Percentiles rank a stretch among this genome's conserved stretches.
Evolutionary conservation across 2,329 filamentous ascomycete species (phyloP).

Genomic region (Magnaporthiopsis rhizophila): DNA sequence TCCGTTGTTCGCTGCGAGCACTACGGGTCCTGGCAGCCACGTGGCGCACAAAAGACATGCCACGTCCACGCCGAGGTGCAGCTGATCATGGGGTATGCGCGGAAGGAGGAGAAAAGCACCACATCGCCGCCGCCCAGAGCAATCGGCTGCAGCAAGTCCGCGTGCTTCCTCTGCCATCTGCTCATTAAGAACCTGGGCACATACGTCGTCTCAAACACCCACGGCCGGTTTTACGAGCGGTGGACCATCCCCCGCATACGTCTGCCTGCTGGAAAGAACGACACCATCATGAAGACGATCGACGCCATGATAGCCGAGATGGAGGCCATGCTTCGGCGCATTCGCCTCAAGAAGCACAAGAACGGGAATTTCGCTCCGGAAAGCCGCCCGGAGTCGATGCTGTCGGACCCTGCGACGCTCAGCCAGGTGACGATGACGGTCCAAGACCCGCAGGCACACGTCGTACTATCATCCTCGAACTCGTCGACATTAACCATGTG

Average conservation of each 20-base stretch:
- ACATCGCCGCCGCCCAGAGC: constrained; percentile 3
- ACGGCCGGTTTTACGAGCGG: constrained; percentile 3
- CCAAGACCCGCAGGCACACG: not conserved
- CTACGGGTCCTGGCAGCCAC: not conserved
- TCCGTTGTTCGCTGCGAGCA: not conserved
- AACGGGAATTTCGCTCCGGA: not conserved
- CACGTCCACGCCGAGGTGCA: constrained; percentile 8
- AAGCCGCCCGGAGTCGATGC: not conserved
- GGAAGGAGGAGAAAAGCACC: not conserved
- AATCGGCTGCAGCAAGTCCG: constrained; percentile 9
- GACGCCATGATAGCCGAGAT: not conserved
- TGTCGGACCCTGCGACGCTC: constrained; percentile 1
- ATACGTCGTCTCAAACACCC: constrained; percentile 3
- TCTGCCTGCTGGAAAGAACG: not conserved
- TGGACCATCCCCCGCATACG: constrained; percentile 4
- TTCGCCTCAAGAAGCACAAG: not conserved
- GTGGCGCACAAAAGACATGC: constrained; percentile 1
- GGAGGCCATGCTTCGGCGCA: not conserved
- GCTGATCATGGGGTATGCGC: constrained; percentile 4
- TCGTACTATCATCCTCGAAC: not conserved
- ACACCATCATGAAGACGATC: not conserved
- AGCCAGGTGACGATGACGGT: not conserved
- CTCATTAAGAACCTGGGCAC: constrained; percentile 5
- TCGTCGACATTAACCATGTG: not conserved
- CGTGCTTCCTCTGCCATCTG: constrained; percentile 5